Conservation (phyloP, 2,329 filamentous ascomycete species). For the Claviceps capensis region DNA sequence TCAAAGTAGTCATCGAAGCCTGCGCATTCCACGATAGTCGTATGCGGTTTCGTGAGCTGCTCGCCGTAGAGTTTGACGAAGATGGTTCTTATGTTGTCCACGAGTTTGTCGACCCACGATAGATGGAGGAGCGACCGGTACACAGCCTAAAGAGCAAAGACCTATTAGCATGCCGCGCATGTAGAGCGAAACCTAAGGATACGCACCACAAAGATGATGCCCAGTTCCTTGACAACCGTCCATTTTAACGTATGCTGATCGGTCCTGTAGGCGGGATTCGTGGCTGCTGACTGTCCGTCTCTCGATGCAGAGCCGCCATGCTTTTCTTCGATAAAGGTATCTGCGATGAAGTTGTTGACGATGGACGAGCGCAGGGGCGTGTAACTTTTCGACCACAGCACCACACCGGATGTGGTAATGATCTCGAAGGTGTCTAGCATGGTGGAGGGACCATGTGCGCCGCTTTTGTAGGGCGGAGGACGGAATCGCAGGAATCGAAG, state of each 20-base stretch:
- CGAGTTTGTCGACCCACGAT: constrained; percentile 91
- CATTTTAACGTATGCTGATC: constrained; percentile 94
- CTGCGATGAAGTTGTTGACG: constrained; percentile 88
- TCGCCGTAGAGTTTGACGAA: constrained; percentile 85
- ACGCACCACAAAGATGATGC: constrained; percentile 80
- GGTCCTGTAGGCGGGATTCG: constrained; percentile 66
- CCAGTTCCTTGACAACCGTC: constrained; percentile 83
- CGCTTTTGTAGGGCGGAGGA: neutral
- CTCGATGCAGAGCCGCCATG: constrained; percentile 47
- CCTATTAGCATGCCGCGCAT: neutral
- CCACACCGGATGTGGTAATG: constrained; percentile 86
- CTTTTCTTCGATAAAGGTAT: constrained; percentile 96
- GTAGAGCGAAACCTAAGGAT: neutral
- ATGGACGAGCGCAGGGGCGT: constrained; percentile 65
- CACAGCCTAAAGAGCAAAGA: constrained; percentile 51
- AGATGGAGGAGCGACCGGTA: constrained; percentile 92
- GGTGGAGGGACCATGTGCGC: constrained; percentile 9
- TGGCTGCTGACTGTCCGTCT: constrained; percentile 42
- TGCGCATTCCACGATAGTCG: constrained; percentile 61
- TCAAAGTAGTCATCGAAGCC: constrained; percentile 90
- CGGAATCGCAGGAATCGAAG: no score
- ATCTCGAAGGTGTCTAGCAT: constrained; percentile 99
- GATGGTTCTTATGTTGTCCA: constrained; percentile 87
- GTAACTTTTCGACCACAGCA: constrained; percentile 88
- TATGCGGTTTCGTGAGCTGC: constrained; percentile 69